Conservation (phyloP, 2,329 filamentous ascomycete species). For the Penicillium thymicola region DNA sequence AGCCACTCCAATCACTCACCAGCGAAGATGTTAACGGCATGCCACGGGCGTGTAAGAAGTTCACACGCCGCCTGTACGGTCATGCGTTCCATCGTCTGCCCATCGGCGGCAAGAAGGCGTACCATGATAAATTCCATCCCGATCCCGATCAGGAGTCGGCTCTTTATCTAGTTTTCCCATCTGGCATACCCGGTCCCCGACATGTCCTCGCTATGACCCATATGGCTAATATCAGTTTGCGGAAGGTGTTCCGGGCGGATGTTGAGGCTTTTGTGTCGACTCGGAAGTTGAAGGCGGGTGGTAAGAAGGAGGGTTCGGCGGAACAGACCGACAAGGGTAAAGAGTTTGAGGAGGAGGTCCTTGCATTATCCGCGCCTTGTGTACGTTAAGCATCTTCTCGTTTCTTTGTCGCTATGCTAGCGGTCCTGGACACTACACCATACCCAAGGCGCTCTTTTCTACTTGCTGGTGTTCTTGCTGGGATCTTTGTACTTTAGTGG, state of each 20-base stretch:
- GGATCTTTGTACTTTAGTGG: neutral
- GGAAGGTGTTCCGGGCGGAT: constrained; percentile 21
- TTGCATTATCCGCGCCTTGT: neutral
- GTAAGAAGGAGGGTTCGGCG: neutral
- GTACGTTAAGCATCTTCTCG: neutral
- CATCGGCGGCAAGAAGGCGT: constrained; percentile 40
- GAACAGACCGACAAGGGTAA: neutral
- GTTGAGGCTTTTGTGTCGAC: neutral
- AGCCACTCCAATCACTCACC: constrained; percentile 32
- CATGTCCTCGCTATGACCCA: constrained; percentile 37
- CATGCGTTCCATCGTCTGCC: constrained; percentile 34
- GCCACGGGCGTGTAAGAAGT: constrained; percentile 20
- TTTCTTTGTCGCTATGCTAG: neutral
- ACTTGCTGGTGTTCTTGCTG: neutral
- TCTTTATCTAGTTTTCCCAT: constrained; percentile 38
- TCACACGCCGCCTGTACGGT: constrained; percentile 33
- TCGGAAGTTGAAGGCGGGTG: neutral
- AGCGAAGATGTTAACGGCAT: constrained; percentile 33
- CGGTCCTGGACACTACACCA: neutral
- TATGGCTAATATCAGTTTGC: constrained; percentile 40
- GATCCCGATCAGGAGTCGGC: constrained; percentile 32
- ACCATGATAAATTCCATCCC: constrained; percentile 41
- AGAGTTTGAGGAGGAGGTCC: neutral
- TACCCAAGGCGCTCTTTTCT: neutral
- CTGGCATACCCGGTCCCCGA: constrained; percentile 29